Percentiles rank a stretch among this genome's conserved stretches.
These are phyloP conservation scores for Pachysandra terminalis DNA, from an alignment of 164 flowering plant species.

Conservation along the genomic window DNA sequence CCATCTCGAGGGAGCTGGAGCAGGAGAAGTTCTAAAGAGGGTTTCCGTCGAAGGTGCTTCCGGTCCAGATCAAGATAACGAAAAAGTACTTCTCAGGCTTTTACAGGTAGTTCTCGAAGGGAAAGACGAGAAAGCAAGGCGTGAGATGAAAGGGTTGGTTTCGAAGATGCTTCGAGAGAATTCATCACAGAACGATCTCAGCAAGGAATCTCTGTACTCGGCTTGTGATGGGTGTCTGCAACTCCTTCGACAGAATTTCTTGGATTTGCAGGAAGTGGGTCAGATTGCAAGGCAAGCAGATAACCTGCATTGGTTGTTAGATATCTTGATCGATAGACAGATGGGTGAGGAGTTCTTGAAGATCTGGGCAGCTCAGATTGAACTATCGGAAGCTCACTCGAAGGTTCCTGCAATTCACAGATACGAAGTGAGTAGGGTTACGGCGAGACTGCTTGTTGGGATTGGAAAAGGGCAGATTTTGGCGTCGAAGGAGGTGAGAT, in stretches of 20 bases:
- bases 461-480: slow-evolving; percentile 87
- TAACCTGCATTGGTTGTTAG: slow-evolving; percentile 88
- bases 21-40: slow-evolving; percentile 82
- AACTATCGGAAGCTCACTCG: slow-evolving; percentile 63
- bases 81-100: slow-evolving; percentile 63
- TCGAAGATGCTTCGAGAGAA: slow-evolving; percentile 87
- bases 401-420: slow-evolving; percentile 76
- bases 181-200: slow-evolving; percentile 60
- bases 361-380: slow-evolving; percentile 75
- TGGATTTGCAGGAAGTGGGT: slow-evolving; percentile 37
- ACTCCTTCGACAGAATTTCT: slow-evolving; percentile 51
- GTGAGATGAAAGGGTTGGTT: slow-evolving; percentile 89
- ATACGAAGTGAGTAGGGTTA: slow-evolving; percentile 76
- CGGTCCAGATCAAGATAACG: slow-evolving; percentile 46
- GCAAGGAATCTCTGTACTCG: slow-evolving; percentile 75
- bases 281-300: slow-evolving; percentile 84
- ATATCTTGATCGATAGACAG: slow-evolving; percentile 86
- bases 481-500: slow-evolving; percentile 85
- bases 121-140: slow-evolving; percentile 91
- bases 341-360: slow-evolving; percentile 80
- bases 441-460: slow-evolving; percentile 78
- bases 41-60: slow-evolving; percentile 59
- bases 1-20: slow-evolving; percentile 73
- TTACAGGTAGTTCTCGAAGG: slow-evolving; percentile 85
- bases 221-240: slow-evolving; percentile 72